Base-by-base conservation (phyloP, 805 yeast genomes). In the Saturnispora kantuleensis region DNA sequence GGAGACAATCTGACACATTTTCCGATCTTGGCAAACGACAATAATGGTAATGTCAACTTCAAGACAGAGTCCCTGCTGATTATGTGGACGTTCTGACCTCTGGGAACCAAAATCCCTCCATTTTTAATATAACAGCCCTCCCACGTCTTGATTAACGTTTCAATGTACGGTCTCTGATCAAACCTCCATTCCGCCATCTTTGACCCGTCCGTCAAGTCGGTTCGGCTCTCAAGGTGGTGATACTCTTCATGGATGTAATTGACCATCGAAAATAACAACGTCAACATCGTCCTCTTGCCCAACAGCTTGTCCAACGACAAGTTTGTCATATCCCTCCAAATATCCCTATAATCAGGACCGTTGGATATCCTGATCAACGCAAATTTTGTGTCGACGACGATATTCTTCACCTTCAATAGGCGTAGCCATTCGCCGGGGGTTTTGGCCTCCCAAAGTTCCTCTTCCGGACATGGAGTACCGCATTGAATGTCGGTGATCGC, bases 151-250 rank as follows among this genome's bases (percentile, higher is more conserved):
- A 84, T 57, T 52, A 82, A 59, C 10, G 72, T 62, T 50, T 76
- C 79, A 43, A 84, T 69, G 6, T 67, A 63, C 2, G 85, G 85
- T 49, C 81, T 68, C 8, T 74, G 69, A 46, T 73, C 73, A 64
- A 79, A 65, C 57, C 84, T 70, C 90, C 90, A 84, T 45, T 70
- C 70, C 3, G 80, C 69, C 30, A 76, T 74, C 46, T 72, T 71
- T 41, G 69, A 67, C 12, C 68, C 69, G 42, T 64, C 61, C 10
- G 62, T 50, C 45, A 64, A 67, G 31, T 30, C 28, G 5, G 41
- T 31, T 3, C 56, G 46, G 41, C 53, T 51, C 42, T 61, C 69
- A 45, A 67, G 47, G 28, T 61, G 59, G 41, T 56, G 56, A 48
- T 77, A 67, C 52, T 77, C 79, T 18, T 64, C 57, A 56, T 76